phyloP scores from a whole-genome alignment of 441 rosid species.

The Brassica balearica region DNA sequence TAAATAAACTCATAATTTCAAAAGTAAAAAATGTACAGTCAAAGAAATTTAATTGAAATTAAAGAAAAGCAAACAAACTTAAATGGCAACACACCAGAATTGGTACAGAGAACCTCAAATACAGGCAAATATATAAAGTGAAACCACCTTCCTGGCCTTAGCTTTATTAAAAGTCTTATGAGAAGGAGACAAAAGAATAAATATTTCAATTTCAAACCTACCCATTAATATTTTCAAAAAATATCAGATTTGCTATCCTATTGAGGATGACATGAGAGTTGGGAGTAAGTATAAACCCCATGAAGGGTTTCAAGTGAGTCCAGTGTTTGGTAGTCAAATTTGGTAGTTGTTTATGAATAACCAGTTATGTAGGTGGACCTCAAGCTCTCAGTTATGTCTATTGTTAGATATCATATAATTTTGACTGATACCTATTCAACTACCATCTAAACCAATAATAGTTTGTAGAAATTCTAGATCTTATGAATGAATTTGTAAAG shows the following conservation, averaged over 20 bases:
- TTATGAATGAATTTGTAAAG: not conserved
- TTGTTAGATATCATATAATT: conserved; percentile 23
- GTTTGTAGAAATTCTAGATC: not conserved
- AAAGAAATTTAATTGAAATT: conserved; percentile 48
- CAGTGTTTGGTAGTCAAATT: conserved; percentile 35
- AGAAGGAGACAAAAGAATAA: conserved; percentile 43
- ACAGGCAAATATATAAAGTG: conserved; percentile 40
- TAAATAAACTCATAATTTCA: conserved; percentile 13
- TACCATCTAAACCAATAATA: conserved; percentile 1
- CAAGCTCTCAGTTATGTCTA: conserved; percentile 20
- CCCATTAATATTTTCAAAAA: conserved; percentile 24
- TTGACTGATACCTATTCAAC: conserved; percentile 1
- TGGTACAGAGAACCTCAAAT: conserved; percentile 47
- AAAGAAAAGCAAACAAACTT: conserved; percentile 48
- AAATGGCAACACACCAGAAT: conserved; percentile 50
- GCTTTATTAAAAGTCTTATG: conserved; percentile 43
- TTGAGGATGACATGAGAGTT: conserved; percentile 20
- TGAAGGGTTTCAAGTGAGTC: conserved; percentile 36
- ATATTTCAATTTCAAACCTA: conserved; percentile 34
- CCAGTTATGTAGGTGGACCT: conserved; percentile 20
- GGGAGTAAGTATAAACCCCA: conserved; percentile 25
- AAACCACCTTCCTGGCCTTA: conserved; percentile 42
- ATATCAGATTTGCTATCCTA: conserved; percentile 11
- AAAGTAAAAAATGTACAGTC: conserved; percentile 41
- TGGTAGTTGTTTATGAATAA: conserved; percentile 28